phyloP scores from a whole-genome alignment of 2,329 filamentous ascomycete species.

The Pestalotiopsis sp. region DNA sequence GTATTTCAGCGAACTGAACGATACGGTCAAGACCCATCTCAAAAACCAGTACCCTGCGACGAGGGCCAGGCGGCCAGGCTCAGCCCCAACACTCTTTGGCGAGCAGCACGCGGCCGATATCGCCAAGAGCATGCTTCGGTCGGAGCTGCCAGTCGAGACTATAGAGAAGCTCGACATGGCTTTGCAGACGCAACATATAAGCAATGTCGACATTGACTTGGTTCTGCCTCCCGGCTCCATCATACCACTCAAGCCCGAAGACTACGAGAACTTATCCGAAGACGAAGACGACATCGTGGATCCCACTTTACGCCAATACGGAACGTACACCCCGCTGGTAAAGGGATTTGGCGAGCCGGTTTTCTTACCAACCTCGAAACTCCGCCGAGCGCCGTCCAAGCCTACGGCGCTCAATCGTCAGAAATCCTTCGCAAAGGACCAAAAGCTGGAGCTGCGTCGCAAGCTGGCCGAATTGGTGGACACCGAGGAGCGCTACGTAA shows the following conservation, averaged over 20 bases:
- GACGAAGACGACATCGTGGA: conserved; percentile 69
- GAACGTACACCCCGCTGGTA: conserved; percentile 75
- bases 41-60: conserved; percentile 58
- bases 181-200: conserved; percentile 79
- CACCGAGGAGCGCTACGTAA: conserved; percentile 92
- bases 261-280: conserved; percentile 60
- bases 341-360: conserved; percentile 80
- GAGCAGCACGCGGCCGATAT: conserved; percentile 93
- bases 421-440: conserved; percentile 75
- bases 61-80: conserved; percentile 61
- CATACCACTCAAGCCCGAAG: conserved; percentile 61
- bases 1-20: conserved; percentile 88
- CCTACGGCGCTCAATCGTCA: conserved; percentile 79
- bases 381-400: conserved; percentile 85
- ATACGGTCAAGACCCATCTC: conserved; percentile 73
- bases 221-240: conserved; percentile 81
- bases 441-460: conserved; percentile 82
- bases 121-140: conserved; percentile 79
- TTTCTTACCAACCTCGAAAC: conserved; percentile 82
- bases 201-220: conserved; percentile 85
- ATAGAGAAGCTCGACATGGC: conserved; percentile 74
- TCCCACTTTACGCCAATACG: conserved; percentile 70
- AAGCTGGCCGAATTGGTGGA: conserved; percentile 90
- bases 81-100: conserved; percentile 73
- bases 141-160: conserved; percentile 75